These are phyloP conservation scores for Cornus florida DNA, from an alignment of 148 eudicot species.

Conservation along the genomic window DNA sequence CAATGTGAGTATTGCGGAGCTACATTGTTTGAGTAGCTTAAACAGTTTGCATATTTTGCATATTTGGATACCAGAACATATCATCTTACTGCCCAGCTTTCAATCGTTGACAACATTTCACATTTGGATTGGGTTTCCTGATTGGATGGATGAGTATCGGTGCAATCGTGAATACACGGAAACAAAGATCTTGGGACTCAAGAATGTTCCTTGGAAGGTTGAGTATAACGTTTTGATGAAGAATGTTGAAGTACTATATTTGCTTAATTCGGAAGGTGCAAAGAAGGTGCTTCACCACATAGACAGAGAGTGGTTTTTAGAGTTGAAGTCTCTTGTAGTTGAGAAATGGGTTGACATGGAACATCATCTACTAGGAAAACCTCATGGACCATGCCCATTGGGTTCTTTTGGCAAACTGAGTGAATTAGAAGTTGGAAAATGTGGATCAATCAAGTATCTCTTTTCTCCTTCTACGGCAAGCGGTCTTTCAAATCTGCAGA, in stretches of 20 bases:
- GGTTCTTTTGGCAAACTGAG: not conserved
- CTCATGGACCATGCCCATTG: too few relatives aligned
- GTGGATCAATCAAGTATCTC: not conserved
- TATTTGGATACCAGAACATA: not conserved
- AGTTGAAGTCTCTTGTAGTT: not conserved
- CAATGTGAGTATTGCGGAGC: not conserved
- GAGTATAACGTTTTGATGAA: not conserved
- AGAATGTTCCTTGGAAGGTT: not conserved
- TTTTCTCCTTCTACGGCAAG: not conserved
- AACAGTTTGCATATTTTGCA: slow-evolving; percentile 6
- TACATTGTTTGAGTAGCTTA: not conserved
- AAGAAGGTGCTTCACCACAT: not conserved
- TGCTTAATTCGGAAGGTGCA: not conserved
- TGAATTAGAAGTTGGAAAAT: too few relatives aligned
- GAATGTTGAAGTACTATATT: not conserved
- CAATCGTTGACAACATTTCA: not conserved
- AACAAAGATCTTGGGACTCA: not conserved
- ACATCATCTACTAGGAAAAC: not conserved
- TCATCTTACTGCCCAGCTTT: not conserved
- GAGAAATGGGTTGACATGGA: not conserved
- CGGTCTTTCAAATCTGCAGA: too few relatives aligned
- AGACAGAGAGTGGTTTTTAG: not conserved
- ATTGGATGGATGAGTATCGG: not conserved
- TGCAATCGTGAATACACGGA: not conserved
- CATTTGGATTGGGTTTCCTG: not conserved